Evolutionary conservation across 306 rosid genomes (phyloP).

Genomic region (Begonia loranthoides): DNA sequence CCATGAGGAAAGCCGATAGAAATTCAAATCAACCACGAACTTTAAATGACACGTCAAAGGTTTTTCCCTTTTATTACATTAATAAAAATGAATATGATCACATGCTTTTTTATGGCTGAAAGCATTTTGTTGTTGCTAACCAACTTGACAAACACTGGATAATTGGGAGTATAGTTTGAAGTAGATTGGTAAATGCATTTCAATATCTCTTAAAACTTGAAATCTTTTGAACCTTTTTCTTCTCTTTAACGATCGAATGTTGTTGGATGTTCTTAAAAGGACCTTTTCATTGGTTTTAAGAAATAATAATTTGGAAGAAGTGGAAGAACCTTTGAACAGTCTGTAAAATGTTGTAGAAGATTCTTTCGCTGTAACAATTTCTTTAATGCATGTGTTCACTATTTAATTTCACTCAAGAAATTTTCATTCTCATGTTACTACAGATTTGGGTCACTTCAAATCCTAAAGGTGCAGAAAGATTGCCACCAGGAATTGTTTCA

Average conservation of each 20-base stretch:
- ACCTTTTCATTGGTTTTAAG: not conserved
- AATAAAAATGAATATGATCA: not conserved
- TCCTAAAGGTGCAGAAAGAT: conserved; percentile 90
- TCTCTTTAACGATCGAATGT: too few species aligned
- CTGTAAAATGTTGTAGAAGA: not conserved
- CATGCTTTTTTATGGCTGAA: not conserved
- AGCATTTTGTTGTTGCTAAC: not conserved
- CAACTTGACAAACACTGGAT: not conserved
- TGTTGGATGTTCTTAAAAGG: too few species aligned
- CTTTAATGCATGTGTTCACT: not conserved
- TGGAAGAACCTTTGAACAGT: not conserved
- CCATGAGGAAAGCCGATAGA: conserved; percentile 22
- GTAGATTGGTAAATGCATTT: not conserved
- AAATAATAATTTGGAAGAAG: not conserved
- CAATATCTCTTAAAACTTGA: not conserved
- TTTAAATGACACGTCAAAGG: conserved; percentile 55
- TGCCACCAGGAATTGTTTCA: conserved; percentile 68
- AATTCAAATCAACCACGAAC: conserved; percentile 28
- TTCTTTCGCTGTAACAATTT: not conserved
- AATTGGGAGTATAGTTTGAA: too few species aligned
- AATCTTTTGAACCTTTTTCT: not conserved
- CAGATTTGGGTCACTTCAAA: conserved; percentile 95
- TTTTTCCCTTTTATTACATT: conserved; percentile 7
- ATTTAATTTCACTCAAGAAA: too few species aligned
- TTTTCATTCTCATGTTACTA: conserved; percentile 13